Evolutionary conservation across 1,284 basidiomycete genomes (phyloP).

Genomic region (Ceratobasidium sp.): DNA sequence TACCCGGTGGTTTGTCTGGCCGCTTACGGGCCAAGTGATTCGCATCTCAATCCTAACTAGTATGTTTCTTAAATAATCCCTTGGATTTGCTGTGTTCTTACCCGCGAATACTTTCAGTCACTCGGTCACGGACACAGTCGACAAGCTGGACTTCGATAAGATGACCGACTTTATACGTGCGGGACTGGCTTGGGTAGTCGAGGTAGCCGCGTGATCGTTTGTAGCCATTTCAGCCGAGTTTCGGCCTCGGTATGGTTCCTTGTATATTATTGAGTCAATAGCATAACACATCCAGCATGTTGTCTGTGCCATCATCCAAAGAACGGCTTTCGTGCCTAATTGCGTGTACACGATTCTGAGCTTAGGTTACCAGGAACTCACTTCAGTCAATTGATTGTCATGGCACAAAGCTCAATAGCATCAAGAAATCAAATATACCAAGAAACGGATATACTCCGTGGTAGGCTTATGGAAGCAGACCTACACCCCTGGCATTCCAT

Average conservation of each 20-base stretch:
- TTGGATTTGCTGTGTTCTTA: not conserved
- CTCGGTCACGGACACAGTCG: constrained; percentile 31
- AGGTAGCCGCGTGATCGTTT: constrained; percentile 34
- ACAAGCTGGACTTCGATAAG: constrained; percentile 45
- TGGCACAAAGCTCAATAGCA: not conserved
- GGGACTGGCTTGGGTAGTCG: constrained; percentile 42
- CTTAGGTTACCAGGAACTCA: too few species aligned
- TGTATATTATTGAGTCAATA: too few species aligned
- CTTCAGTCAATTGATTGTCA: too few species aligned
- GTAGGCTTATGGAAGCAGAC: too few species aligned
- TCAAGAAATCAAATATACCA: not conserved
- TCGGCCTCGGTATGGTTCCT: too few species aligned
- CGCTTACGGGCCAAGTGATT: constrained; percentile 43
- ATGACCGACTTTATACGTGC: constrained; percentile 46
- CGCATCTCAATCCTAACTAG: constrained; percentile 45
- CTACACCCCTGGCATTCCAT: constrained; percentile 15
- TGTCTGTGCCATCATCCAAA: too few species aligned
- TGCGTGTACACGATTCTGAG: too few species aligned
- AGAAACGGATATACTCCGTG: not conserved
- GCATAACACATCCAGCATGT: too few species aligned
- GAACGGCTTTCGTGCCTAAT: too few species aligned
- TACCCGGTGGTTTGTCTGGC: constrained; percentile 45
- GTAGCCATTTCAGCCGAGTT: not conserved
- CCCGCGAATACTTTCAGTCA: constrained; percentile 5
- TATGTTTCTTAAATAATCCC: not conserved